Base-by-base conservation (phyloP, 306 rosid species). In the Cicer judaicum region DNA sequence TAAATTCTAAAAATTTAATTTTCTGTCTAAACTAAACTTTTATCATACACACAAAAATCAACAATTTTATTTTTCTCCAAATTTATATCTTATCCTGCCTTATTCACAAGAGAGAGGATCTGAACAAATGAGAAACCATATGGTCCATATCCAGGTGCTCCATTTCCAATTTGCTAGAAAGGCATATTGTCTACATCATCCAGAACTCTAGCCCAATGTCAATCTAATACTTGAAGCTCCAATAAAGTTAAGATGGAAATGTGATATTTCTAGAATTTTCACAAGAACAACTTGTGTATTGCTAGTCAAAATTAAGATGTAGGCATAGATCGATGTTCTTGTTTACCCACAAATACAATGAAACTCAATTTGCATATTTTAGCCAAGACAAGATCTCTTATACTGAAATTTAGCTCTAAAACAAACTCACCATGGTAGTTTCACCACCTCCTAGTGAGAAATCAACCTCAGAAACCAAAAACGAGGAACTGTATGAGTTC, bases 391-490 rank as follows among this genome's bases (percentile, higher is more conserved):
- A 16, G n/a, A 42, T 54, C 67, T 43, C 55, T 61, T 56, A 38
- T 60, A 39, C 21, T 29, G 15, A 61, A 59, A 43, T 39, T 40
- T 42, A 14, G 70, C 41, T 77, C 16, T 41, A 36, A 71, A 72
- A 68, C 60, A 78, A 64, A 84, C 98, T 84, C 85, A 95, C 99
- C 93, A 83, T 47, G 68, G 74, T 82, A 72, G 85, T 84, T 86
- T 90, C 92, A 70, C 87, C 91, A 76, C 90, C 99, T 80, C 79
- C 85, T 50, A 95, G 71, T 64, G 84, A 86, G 82, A 90, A 81
- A 77, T 89, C 91, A 80, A 84, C 90, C 82, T 90, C 94, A 5
- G 96, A 90, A 60, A 72, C 86, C 61, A 80, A 72, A 87, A 85
- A 81, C 59, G 81, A 78, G 52, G 87, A 77, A 69, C 68, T 79